Base-by-base conservation (phyloP, 805 yeast genomes). In the Ogataea neopini region DNA sequence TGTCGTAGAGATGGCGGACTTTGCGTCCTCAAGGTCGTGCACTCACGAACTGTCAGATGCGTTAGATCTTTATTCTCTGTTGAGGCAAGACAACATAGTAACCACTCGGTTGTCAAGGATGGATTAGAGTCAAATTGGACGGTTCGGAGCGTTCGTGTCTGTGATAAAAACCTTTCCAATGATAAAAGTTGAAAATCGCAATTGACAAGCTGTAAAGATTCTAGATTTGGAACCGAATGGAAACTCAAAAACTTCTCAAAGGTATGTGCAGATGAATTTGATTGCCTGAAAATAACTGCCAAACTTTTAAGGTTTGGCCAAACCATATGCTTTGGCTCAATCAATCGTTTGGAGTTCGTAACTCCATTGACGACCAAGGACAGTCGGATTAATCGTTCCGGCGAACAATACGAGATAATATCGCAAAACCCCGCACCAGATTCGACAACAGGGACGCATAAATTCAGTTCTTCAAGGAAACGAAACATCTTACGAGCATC, bases 361-460 rank as follows among this genome's bases (percentile, higher is more conserved):
- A 40, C 13, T 17, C 43, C 47, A 6, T 44, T 47, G 14, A 52
- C 41, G 5, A 53, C 38, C 14, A 51, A 22, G 13, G 49, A 35
- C 10, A 56, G 43, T 6, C 44, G 50, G 9, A 20, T 28, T 15
- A 56, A 38, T 6, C 10, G 23, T 13, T 48, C 28, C 4, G 54
- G 37, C 6, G 47, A 46, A 14, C 52, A 38, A 39, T 30, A 38
- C 2, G 37, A 33, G 17, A 56, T 26, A 5, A 58, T 6, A 19
- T 51, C 49, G 11, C 45, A 51, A 14, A 58, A 11, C 9, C 56
- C 62, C 8, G 49, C 36, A 3, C 58, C 55, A 19, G 43, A 35
- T 25, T 53, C 57, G 6, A 47, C 40, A 3, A 58, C 47, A 3
- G 58, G 57, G 5, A 53, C 15, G 9, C 41, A 43, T 3, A 59